Evolutionary conservation across 1,284 basidiomycete genomes (phyloP).

Genomic region (Tilletia indica): DNA sequence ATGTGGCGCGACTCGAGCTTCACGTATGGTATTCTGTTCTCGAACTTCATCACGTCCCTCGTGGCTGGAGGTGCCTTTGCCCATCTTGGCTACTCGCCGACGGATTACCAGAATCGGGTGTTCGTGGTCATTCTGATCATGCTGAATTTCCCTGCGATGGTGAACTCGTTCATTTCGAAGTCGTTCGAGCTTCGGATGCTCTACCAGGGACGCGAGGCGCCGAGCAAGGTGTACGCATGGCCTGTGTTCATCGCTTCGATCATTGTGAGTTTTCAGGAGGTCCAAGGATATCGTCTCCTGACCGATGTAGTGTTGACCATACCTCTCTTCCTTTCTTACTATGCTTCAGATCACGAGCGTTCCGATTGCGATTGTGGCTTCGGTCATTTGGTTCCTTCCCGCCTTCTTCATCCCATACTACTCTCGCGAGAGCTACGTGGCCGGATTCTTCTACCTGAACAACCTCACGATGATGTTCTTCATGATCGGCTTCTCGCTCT

Average conservation of each 20-base stretch:
- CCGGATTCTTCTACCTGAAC: conserved; percentile 48
- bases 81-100: conserved; percentile 27
- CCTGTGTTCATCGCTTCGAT: conserved; percentile 36
- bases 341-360: conserved; percentile 25
- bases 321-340: neutral
- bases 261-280: conserved; percentile 10
- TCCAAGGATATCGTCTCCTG: neutral
- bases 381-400: conserved; percentile 52
- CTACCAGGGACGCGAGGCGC: conserved; percentile 37
- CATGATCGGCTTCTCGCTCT: conserved; percentile 41
- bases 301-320: no score
- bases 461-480: conserved; percentile 32
- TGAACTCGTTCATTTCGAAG: conserved; percentile 43
- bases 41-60: conserved; percentile 56
- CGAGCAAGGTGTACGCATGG: conserved; percentile 45
- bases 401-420: conserved; percentile 48
- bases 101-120: conserved; percentile 32
- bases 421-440: conserved; percentile 29
- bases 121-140: conserved; percentile 37
- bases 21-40: conserved; percentile 69
- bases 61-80: conserved; percentile 38
- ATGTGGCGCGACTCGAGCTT: conserved; percentile 71
- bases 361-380: conserved; percentile 42
- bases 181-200: conserved; percentile 44
- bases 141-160: conserved; percentile 40